Conservation (phyloP, 179 eudicot species). For the Drosera spatulata region DNA sequence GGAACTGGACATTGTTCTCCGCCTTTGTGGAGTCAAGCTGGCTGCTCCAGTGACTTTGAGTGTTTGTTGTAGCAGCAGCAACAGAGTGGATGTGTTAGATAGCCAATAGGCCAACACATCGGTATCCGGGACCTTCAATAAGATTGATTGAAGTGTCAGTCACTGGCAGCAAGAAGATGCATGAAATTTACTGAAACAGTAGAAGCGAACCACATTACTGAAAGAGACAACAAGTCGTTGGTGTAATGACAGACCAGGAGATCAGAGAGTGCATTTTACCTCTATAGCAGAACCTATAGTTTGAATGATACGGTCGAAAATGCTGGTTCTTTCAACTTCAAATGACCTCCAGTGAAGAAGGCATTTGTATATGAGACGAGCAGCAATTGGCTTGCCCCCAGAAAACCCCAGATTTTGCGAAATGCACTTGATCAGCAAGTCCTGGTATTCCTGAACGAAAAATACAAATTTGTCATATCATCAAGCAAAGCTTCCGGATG, state of each 20-base stretch:
- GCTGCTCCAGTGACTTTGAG: constrained; percentile 96
- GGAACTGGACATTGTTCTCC: constrained; percentile 85
- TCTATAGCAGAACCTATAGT: constrained; percentile 79
- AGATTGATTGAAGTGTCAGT: constrained; percentile 11
- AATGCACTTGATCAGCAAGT: constrained; percentile 79
- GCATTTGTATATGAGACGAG: constrained; percentile 82
- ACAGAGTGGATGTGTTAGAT: constrained; percentile 78
- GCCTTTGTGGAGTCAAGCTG: constrained; percentile 81
- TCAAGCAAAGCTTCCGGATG: background rate
- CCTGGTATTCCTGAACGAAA: constrained; percentile 76
- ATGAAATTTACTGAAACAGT: too few relatives aligned
- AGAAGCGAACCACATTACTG: too few relatives aligned
- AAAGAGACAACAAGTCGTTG: too few relatives aligned
- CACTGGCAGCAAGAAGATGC: too few relatives aligned
- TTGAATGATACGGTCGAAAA: constrained; percentile 88
- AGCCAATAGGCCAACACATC: constrained; percentile 85
- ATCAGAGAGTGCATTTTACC: constrained; percentile 19
- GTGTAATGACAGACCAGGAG: too few relatives aligned
- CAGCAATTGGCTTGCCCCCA: constrained; percentile 87
- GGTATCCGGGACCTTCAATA: constrained; percentile 71
- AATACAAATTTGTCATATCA: constrained; percentile 4
- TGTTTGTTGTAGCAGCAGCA: constrained; percentile 95
- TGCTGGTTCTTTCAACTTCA: constrained; percentile 88
- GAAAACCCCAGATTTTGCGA: constrained; percentile 85
- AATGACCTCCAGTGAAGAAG: constrained; percentile 99